Evolutionary conservation across 345 rosid genomes (phyloP).

Genomic region (Populus simonii): DNA sequence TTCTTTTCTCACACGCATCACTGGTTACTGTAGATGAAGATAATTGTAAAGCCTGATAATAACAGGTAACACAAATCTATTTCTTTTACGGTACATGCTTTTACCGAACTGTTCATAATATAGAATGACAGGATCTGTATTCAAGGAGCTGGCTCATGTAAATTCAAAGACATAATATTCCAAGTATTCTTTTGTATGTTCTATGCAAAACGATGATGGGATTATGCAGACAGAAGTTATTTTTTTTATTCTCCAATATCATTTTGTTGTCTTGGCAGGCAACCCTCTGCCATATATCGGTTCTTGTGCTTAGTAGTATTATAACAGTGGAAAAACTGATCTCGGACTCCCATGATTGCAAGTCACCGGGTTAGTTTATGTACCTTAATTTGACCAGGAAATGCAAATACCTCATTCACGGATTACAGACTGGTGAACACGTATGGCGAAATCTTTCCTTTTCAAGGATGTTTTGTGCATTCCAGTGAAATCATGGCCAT

Average conservation of each 20-base stretch:
- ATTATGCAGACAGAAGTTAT: neutral
- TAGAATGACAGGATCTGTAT: conserved; percentile 2
- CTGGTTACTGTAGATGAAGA: neutral
- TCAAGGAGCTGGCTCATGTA: neutral
- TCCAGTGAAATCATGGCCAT: neutral
- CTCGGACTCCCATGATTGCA: neutral
- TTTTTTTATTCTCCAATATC: neutral
- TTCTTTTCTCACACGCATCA: neutral
- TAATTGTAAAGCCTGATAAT: neutral
- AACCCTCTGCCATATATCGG: neutral
- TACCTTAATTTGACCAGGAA: neutral
- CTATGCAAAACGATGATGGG: neutral
- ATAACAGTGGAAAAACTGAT: neutral
- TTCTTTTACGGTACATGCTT: conserved; percentile 7
- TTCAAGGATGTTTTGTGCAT: neutral
- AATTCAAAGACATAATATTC: neutral
- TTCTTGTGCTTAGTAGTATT: neutral
- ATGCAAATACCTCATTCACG: neutral
- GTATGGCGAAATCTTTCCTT: neutral
- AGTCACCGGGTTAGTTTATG: too few species aligned
- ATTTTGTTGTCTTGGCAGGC: neutral
- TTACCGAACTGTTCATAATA: neutral
- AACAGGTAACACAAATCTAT: neutral
- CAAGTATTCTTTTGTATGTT: neutral
- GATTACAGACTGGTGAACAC: neutral